phyloP scores from a whole-genome alignment of 116 monocot genomes.

The Papilionanthe hybrid region DNA sequence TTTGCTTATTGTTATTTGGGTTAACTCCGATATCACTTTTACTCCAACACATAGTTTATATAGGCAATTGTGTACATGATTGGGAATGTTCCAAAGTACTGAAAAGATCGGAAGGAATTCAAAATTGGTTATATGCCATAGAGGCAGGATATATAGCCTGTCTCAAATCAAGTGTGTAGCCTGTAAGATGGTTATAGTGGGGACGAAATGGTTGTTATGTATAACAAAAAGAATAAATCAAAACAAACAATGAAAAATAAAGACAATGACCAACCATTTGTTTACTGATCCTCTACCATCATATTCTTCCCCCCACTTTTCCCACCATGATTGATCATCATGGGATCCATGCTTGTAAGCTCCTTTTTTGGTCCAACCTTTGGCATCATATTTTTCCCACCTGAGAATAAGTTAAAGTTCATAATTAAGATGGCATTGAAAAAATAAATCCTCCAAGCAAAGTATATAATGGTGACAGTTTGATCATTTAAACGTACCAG shows the following conservation, averaged over 20 bases:
- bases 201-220: neutral
- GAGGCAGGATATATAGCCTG: too few species aligned
- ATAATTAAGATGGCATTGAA: constrained; percentile 6
- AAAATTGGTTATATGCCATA: too few species aligned
- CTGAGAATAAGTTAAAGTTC: constrained; percentile 25
- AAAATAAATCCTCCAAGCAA: neutral
- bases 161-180: too few species aligned
- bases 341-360: constrained; percentile 89
- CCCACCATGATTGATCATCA: constrained; percentile 99
- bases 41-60: too few species aligned
- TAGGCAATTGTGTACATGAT: too few species aligned
- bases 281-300: constrained; percentile 92
- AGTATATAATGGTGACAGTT: neutral
- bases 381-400: constrained; percentile 99
- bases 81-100: too few species aligned
- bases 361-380: constrained; percentile 93
- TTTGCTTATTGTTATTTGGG: too few species aligned
- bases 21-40: too few species aligned
- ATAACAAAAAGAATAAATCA: constrained; percentile 1
- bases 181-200: neutral
- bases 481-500: constrained; percentile 47
- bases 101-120: too few species aligned
- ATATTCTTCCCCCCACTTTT: constrained; percentile 98
- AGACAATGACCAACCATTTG: constrained; percentile 62
- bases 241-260: neutral